Percentiles rank a stretch among this genome's conserved stretches.
Evolutionary conservation across 805 yeast species (phyloP).

Genomic region (Danielia reshetovae): DNA sequence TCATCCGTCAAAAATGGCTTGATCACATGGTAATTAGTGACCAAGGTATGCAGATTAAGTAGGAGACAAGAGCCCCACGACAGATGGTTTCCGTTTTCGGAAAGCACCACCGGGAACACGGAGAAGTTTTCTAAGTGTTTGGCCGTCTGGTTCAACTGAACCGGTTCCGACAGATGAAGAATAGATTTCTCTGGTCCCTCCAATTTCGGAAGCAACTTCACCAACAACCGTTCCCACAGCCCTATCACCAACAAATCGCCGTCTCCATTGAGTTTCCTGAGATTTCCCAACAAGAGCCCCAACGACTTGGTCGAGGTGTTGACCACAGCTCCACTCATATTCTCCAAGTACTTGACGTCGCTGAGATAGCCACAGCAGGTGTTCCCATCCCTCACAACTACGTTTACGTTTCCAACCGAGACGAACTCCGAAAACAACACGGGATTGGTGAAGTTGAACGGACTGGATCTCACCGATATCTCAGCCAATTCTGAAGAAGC

Average conservation of each 20-base stretch:
- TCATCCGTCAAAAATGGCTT: slow-evolving; percentile 13
- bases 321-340: slow-evolving; percentile 42
- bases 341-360: slow-evolving; percentile 43
- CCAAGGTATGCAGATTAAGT: slow-evolving; percentile 25
- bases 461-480: slow-evolving; percentile 8
- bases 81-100: not conserved
- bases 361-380: slow-evolving; percentile 24
- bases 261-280: slow-evolving; percentile 39
- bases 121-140: not conserved
- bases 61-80: slow-evolving; percentile 44
- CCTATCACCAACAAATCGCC: slow-evolving; percentile 39
- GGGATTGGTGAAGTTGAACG: slow-evolving; percentile 12
- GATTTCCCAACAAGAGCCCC: slow-evolving; percentile 39
- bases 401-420: slow-evolving; percentile 17
- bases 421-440: slow-evolving; percentile 9
- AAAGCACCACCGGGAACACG: slow-evolving; percentile 2
- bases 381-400: slow-evolving; percentile 14
- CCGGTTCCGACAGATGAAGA: not conserved
- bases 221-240: slow-evolving; percentile 20
- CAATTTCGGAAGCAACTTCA: not conserved
- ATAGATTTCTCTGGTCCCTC: not conserved
- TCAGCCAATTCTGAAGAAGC: not conserved
- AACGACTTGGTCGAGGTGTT: slow-evolving; percentile 12
- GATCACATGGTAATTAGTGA: slow-evolving; percentile 44
- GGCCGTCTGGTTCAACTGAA: not conserved